Base-by-base conservation (phyloP, 306 rosid genomes). In the Trifolium pratense region DNA sequence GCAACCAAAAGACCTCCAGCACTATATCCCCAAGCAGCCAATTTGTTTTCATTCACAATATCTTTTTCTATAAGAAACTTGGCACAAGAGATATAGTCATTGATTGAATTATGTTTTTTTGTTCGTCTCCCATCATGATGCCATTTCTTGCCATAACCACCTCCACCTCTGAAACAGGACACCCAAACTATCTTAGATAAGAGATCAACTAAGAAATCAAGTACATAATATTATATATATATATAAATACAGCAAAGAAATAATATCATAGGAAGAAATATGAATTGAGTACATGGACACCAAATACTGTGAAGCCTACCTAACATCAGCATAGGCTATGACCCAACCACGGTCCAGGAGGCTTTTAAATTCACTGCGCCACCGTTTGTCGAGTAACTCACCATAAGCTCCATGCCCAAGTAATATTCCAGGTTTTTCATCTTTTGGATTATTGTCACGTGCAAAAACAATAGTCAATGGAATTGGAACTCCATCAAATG, bases 1-100 rank as follows among this genome's bases (percentile, higher is more conserved):
- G 97, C 97, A 79, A 90, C 97, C 87, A 90, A 74, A 76, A 91
- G 93, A 63, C 99, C 97, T 79, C 97, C 96, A 45, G 97, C 99
- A 83, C 93, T 88, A 79, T 86, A 87, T 78, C 96, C 97, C 86
- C 89, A 87, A 69, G 88, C 91, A 71, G 97, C 96, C 80, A 94
- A 90, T 74, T 88, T 88, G 78, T 86, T 86, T 79, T 88, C 92
- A 73, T 84, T 76, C 71, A 90, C 92, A 55, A 91, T 83, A 76
- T 80, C 84, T 69, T 71, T 84, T 71, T 87, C 96, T 63, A 81
- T 29, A 62, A 94, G 91, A 69, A 84, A 94, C 79, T 88, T 87
- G 40, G 97, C 97, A 87, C 97, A 94, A 6, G 93, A 83, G 53
- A 94, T 74, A 70, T 86, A 91, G 78, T 94, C 99, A 82, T 82